Percentiles rank a stretch among this genome's conserved stretches.
Evolutionary conservation across 2,329 filamentous ascomycete genomes (phyloP).

Genomic region (Mariannaea sp.): DNA sequence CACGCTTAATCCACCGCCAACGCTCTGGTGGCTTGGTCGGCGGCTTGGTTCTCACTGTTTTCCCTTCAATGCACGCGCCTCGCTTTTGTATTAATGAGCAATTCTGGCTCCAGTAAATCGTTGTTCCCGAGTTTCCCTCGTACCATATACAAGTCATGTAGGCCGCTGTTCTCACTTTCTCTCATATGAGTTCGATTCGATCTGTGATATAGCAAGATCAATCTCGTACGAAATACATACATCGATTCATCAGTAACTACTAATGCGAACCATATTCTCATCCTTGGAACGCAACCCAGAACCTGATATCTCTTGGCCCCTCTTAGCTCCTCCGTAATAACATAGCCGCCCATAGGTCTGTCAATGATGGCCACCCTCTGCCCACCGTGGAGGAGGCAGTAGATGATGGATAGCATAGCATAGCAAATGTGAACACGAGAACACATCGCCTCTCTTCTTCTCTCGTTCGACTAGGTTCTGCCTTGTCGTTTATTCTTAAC

Average conservation of each 20-base stretch:
- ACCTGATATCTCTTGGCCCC: constrained; percentile 5
- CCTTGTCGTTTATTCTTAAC: neutral
- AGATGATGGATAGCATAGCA: too few relatives aligned
- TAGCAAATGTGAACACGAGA: neutral
- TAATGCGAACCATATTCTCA: constrained; percentile 14
- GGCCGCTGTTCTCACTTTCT: neutral
- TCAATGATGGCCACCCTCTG: neutral
- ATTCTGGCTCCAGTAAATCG: neutral
- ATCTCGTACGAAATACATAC: too few relatives aligned
- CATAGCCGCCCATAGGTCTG: constrained; percentile 12
- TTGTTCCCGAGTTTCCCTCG: neutral
- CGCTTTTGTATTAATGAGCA: neutral
- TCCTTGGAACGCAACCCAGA: constrained; percentile 6
- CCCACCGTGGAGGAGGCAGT: neutral
- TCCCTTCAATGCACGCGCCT: neutral
- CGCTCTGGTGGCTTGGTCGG: neutral
- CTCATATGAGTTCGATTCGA: too few relatives aligned
- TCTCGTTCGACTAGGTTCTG: neutral
- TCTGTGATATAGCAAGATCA: too few relatives aligned
- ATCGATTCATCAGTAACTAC: neutral
- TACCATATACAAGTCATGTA: too few relatives aligned
- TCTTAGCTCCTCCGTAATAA: neutral
- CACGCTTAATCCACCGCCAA: neutral
- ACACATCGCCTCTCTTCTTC: neutral
- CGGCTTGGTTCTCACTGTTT: too few relatives aligned